Conservation (phyloP, 2,329 filamentous ascomycete species). For the Xylaria sp. region DNA sequence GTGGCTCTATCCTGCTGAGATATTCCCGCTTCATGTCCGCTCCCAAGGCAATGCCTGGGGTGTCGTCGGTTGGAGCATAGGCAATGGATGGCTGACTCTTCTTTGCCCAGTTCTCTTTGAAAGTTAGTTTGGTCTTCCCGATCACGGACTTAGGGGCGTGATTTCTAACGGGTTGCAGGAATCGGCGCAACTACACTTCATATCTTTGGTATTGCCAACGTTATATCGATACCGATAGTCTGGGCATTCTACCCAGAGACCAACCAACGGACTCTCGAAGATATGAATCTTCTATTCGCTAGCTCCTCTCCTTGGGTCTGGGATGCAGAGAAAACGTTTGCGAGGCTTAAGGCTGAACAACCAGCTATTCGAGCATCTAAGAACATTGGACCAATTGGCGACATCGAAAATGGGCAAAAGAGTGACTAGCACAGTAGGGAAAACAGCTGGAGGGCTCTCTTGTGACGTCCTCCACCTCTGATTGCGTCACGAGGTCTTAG, state of each 20-base stretch:
- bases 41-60: constrained; percentile 79
- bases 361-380: constrained; percentile 50
- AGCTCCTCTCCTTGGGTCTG: constrained; percentile 70
- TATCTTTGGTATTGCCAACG: constrained; percentile 72
- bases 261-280: constrained; percentile 74
- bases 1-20: constrained; percentile 74
- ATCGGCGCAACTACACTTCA: constrained; percentile 75
- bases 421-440: background rate
- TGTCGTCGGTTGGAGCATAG: constrained; percentile 77
- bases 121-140: constrained; percentile 27
- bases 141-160: no score
- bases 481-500: no score
- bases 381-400: constrained; percentile 35
- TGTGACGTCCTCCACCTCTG: no score
- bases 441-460: background rate
- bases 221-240: constrained; percentile 69
- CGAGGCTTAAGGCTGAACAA: constrained; percentile 64
- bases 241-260: constrained; percentile 78
- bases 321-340: constrained; percentile 71
- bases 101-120: constrained; percentile 39
- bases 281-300: constrained; percentile 76
- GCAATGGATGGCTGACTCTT: constrained; percentile 65
- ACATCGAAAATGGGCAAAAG: constrained; percentile 16
- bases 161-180: constrained; percentile 35
- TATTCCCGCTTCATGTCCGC: constrained; percentile 72